Conservation (phyloP, 768 basidiomycete species). For the Zangia roseola region DNA sequence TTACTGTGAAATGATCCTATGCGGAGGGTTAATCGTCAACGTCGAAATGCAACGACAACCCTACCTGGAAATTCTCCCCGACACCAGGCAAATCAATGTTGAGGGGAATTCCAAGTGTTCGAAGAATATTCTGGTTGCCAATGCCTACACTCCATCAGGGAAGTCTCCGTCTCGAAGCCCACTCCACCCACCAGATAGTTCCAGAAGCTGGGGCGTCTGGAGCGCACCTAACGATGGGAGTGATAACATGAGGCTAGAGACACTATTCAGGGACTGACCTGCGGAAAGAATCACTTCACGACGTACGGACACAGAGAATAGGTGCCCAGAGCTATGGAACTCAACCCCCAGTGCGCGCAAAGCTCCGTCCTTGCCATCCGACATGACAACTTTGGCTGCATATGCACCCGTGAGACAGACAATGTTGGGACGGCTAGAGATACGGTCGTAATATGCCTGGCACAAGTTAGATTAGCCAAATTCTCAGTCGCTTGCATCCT, state of each 20-base stretch:
- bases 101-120: constrained; percentile 20
- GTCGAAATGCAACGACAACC: not conserved
- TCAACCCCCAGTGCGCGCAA: constrained; percentile 21
- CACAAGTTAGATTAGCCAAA: not conserved
- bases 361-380: too few relatives aligned
- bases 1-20: constrained; percentile 15
- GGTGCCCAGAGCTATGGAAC: constrained; percentile 17
- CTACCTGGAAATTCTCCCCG: constrained; percentile 35
- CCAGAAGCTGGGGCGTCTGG: constrained; percentile 36
- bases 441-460: constrained; percentile 19
- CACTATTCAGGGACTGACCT: constrained; percentile 2
- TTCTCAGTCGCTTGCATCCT: not conserved
- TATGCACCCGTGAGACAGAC: constrained; percentile 23
- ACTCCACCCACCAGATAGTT: constrained; percentile 26
- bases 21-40: not conserved
- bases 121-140: constrained; percentile 9
- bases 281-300: constrained; percentile 23
- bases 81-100: constrained; percentile 36
- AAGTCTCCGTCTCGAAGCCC: too few relatives aligned
- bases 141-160: constrained; percentile 8
- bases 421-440: constrained; percentile 22
- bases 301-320: constrained; percentile 14
- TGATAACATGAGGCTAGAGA: not conserved
- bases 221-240: constrained; percentile 20
- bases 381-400: constrained; percentile 24